Percentiles rank a stretch among this genome's conserved stretches.
Evolutionary conservation across 2,329 filamentous ascomycete species (phyloP).

Genomic region (Hymenoscyphus fraxineus): DNA sequence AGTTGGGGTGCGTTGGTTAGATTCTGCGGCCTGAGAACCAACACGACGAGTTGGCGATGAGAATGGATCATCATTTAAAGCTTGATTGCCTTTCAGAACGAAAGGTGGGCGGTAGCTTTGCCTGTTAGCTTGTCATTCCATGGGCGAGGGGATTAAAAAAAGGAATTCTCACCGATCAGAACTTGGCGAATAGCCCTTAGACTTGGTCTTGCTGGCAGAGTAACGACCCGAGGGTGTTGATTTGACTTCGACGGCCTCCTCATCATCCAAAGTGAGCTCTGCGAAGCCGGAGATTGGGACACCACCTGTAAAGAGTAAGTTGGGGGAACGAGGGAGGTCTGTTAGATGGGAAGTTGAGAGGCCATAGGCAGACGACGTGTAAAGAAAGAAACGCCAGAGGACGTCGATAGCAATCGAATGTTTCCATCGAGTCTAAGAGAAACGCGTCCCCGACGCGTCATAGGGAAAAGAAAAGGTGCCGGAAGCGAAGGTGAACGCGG

Average conservation of each 20-base stretch:
- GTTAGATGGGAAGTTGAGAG: background rate
- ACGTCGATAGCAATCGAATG: background rate
- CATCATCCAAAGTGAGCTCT: conserved; percentile 17
- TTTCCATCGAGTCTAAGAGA: background rate
- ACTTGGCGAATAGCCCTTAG: conserved; percentile 16
- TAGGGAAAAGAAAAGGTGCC: background rate
- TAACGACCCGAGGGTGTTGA: conserved; percentile 16
- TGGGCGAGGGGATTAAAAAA: background rate
- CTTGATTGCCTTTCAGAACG: conserved; percentile 25
- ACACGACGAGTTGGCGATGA: conserved; percentile 17
- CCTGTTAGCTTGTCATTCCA: background rate
- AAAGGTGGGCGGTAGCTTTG: conserved; percentile 31
- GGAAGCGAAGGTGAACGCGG: background rate
- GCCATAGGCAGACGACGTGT: background rate
- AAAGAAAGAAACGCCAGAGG: background rate
- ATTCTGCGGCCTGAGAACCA: conserved; percentile 3
- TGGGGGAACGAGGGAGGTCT: background rate
- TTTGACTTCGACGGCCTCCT: conserved; percentile 18
- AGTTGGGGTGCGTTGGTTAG: conserved; percentile 26
- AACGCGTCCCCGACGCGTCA: background rate
- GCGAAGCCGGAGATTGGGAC: conserved; percentile 13
- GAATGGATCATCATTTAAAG: conserved; percentile 27
- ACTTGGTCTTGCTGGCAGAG: conserved; percentile 14
- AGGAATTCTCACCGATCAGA: conserved; percentile 22
- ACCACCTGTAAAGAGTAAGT: conserved; percentile 14